A percentile compares a stretch with the other conserved stretches of the same genome.
Conservation (phyloP, 2,329 filamentous ascomycete genomes). For the Colletotrichum coccodes region DNA sequence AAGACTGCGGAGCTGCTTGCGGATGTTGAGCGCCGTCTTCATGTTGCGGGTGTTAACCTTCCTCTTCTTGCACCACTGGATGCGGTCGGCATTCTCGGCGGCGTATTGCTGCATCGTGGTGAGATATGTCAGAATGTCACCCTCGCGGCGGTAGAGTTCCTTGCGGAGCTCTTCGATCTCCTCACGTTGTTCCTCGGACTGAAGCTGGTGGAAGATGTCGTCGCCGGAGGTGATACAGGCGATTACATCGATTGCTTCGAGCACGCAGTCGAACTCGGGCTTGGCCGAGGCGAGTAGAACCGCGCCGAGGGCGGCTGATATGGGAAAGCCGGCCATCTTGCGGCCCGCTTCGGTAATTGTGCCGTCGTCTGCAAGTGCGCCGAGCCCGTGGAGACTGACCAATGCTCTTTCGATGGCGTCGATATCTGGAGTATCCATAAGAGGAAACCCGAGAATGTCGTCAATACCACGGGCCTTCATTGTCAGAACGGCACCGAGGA, state of each 20-base stretch:
- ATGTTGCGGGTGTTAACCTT: slow-evolving; percentile 70
- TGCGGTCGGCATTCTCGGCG: slow-evolving; percentile 64
- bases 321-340: slow-evolving; percentile 84
- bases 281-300: slow-evolving; percentile 84
- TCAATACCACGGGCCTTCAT: slow-evolving; percentile 93
- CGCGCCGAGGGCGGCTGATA: slow-evolving; percentile 82
- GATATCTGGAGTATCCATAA: slow-evolving; percentile 82
- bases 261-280: slow-evolving; percentile 76
- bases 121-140: slow-evolving; percentile 72
- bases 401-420: slow-evolving; percentile 86
- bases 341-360: slow-evolving; percentile 78
- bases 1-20: slow-evolving; percentile 68
- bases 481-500: slow-evolving; percentile 85
- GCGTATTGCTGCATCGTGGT: slow-evolving; percentile 71
- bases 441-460: slow-evolving; percentile 83
- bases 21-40: slow-evolving; percentile 70
- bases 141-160: slow-evolving; percentile 69
- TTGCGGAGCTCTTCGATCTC: slow-evolving; percentile 63
- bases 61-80: slow-evolving; percentile 67
- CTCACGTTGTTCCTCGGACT: slow-evolving; percentile 66
- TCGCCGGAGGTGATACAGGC: slow-evolving; percentile 71
- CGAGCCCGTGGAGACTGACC: slow-evolving; percentile 81
- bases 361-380: slow-evolving; percentile 78
- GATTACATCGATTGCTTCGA: slow-evolving; percentile 88
- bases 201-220: slow-evolving; percentile 70